These are phyloP conservation scores for Taxillus chinensis DNA, from an alignment of 164 flowering plant species.

Conservation along the genomic window DNA sequence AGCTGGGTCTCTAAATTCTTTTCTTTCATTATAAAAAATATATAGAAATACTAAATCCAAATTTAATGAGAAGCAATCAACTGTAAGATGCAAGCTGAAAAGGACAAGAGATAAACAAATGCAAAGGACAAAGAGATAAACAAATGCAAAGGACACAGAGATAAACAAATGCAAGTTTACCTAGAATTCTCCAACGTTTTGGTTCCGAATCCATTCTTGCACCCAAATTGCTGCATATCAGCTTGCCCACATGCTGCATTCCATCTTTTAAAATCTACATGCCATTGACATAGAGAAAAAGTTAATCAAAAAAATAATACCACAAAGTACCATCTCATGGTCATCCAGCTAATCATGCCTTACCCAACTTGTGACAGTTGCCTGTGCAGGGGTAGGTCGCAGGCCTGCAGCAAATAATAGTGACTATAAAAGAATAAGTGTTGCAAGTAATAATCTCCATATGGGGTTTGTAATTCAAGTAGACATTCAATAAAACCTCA, in stretches of 20 bases:
- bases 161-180: no score
- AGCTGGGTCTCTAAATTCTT: no score
- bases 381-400: conserved; percentile 97
- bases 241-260: conserved; percentile 93
- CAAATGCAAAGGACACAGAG: no score
- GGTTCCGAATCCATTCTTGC: conserved; percentile 99
- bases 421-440: conserved; percentile 75
- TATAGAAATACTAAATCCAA: no score
- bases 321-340: neutral
- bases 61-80: no score
- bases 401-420: conserved; percentile 98
- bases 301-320: neutral
- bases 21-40: no score
- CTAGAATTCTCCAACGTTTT: conserved; percentile 87
- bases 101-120: no score
- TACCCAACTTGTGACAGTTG: conserved; percentile 97
- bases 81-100: no score
- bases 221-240: conserved; percentile 92
- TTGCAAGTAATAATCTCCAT: conserved; percentile 15
- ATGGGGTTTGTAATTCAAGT: conserved; percentile 4
- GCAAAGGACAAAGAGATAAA: no score
- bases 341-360: conserved; percentile 14
- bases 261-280: conserved; percentile 85
- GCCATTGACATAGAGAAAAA: conserved; percentile 9
- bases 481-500: neutral